phyloP scores from a whole-genome alignment of 345 rosid species.

The Populus euphratica region DNA sequence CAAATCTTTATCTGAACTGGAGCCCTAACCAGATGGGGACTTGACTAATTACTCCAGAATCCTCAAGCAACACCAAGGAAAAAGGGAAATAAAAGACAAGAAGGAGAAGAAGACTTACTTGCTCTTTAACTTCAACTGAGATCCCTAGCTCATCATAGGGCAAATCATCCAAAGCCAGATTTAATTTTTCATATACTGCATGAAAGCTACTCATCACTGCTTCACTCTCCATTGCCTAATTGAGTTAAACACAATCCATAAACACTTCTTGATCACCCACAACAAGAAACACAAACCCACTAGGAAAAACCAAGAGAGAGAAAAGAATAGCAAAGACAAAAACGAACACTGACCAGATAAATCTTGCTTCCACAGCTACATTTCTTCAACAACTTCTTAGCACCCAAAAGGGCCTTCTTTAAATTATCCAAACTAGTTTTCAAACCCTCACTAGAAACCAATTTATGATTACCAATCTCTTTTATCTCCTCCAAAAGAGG shows the following conservation, averaged over 20 bases:
- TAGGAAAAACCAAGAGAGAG: background rate
- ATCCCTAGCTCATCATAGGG: slow-evolving; percentile 46
- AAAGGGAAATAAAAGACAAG: background rate
- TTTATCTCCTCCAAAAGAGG: slow-evolving; percentile 54
- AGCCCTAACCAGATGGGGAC: slow-evolving; percentile 5
- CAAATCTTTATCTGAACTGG: background rate
- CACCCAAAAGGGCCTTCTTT: slow-evolving; percentile 40
- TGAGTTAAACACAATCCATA: background rate
- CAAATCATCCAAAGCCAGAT: slow-evolving; percentile 44
- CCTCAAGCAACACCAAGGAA: background rate
- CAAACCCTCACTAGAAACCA: slow-evolving; percentile 12
- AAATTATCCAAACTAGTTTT: slow-evolving; percentile 29
- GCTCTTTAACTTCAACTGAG: slow-evolving; percentile 58
- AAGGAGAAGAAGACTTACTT: slow-evolving; percentile 29
- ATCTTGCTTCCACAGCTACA: slow-evolving; percentile 61
- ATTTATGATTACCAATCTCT: slow-evolving; percentile 23
- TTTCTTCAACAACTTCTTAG: slow-evolving; percentile 51
- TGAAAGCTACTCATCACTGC: slow-evolving; percentile 53
- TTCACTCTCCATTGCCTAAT: slow-evolving; percentile 63
- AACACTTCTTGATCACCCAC: background rate
- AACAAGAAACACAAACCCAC: background rate
- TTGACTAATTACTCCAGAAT: background rate
- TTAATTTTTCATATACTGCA: slow-evolving; percentile 42
- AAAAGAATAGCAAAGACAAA: background rate
- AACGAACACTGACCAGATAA: slow-evolving; percentile 37